Evolutionary conservation across 352 stramenopile species (phyloP), one percentile per base, ranked within the genome.

Genomic region (Aphanomyces astaci): DNA sequence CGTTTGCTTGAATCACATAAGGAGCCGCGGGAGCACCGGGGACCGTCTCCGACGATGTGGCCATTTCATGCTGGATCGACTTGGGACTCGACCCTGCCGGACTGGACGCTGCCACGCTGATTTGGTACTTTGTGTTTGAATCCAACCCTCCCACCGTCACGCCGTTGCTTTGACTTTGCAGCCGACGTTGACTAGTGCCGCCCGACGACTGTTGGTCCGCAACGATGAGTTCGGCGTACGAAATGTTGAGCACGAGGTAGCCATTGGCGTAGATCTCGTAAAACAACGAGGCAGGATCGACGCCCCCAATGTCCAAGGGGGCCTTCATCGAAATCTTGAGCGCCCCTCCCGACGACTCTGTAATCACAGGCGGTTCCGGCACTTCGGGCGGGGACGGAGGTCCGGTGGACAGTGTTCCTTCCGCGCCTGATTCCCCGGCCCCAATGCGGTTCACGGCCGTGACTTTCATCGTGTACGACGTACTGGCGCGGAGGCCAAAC

Each of bases 261-360:
- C 49, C 63, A 55, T 89, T 76, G 0, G 88, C 65, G 45, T 78
- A 80, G 1, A 90, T 70, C 33, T 60, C 72, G 46, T 89, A 90
- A 2, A 75, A 40, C 65, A 90, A 78, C 7, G 77, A 51, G 22
- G 51, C 71, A 0, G 70, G 54, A 11, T 30, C 30, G 1, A 71
- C 75, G 17, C 82, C 82, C 4, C 82, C 82, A 7, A 88, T 53
- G 49, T 90, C 82, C 0, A 75, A 43, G 0, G 82, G 82, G 10
- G 84, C 77, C n/a, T 78, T 75, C 64, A 90, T 87, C 1, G 57
- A 63, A 25, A 90, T 77, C 22, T 64, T 11, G 3, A 75, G 76
- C 27, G 79, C 82, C 4, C 82, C 82, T 10, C 82, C 80, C 0
- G 76, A 89, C 0, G 72, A 72, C 22, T 39, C 49, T 4, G 71